Base-by-base conservation (phyloP, 2,329 filamentous ascomycete genomes). In the Zopfia rhizophila region DNA sequence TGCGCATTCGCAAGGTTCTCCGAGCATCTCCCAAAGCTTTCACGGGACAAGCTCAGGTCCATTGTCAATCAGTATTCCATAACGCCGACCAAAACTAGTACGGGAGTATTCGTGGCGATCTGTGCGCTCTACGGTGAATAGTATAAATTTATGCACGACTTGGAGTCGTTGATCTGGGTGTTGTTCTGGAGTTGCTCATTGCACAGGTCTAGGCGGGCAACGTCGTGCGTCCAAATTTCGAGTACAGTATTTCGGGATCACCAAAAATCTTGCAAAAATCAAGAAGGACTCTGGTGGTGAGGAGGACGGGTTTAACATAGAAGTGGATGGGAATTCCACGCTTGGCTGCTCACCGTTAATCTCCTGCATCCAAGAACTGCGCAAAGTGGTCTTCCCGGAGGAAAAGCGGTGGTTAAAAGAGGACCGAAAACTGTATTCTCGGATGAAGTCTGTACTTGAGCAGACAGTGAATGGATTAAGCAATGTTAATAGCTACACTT, bases 191-290 rank as follows among this genome's bases (percentile, higher is more conserved):
- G 35, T 35, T 51, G 70, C 44, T 38, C 69, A 78, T 55, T 75
- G 69, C 40, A 46, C 69, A 10, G 65, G 62, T 10, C 58, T 57
- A 18, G 48, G 47, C n/a, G 43, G 61, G 22, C 41, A 45, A 29
- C n/a, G 27, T n/a, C 55, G 52, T 27, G 45, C 66, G 37, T 6
- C 33, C 5, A 3, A 43, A 21, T 73, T 68, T 47, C 60, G 74
- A 1, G 42, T 53, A 11, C 75, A 69, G 72, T 74, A 74, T 55
- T 74, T 68, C 49, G 36, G 46, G 6, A 46, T 63, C 28, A 66
- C 45, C 17, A 40, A 63, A 56, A 48, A 63, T 24, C 37, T 67
- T 17, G 60, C 55, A 30, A 17, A 23, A 25, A 24, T 52, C n/a
- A 69, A 70, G 41, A 53, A 50, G 36, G 61, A 61, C 2, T 35